These are phyloP conservation scores for Trichoderma sp. DNA, from an alignment of 2,329 filamentous ascomycete species.

Conservation along the genomic window DNA sequence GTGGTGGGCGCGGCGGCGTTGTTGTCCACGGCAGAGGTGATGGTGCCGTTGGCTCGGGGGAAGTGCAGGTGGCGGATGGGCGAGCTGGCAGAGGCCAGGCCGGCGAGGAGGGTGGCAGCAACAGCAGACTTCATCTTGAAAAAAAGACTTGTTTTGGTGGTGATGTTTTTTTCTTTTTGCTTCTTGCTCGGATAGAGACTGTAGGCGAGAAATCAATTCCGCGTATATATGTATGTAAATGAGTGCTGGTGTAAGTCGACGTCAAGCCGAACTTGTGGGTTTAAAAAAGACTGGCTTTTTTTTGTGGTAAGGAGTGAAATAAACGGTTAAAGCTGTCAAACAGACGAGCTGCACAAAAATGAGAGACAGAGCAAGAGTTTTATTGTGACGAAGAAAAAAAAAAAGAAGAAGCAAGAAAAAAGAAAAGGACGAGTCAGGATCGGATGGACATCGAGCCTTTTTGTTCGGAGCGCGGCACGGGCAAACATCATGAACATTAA, in stretches of 20 bases:
- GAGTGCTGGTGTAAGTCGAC: slow-evolving; percentile 28
- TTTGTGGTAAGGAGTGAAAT: slow-evolving; percentile 29
- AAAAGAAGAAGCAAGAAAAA: slow-evolving; percentile 28
- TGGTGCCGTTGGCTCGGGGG: slow-evolving; percentile 36
- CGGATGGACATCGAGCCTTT: slow-evolving; percentile 28
- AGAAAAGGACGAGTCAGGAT: slow-evolving; percentile 8
- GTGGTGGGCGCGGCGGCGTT: slow-evolving; percentile 42
- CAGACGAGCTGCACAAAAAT: slow-evolving; percentile 22
- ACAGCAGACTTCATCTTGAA: slow-evolving; percentile 28
- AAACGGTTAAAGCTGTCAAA: slow-evolving; percentile 13
- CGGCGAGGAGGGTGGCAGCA: slow-evolving; percentile 24
- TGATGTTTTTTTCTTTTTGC: neutral
- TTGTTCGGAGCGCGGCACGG: slow-evolving; percentile 24
- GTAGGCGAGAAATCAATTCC: slow-evolving; percentile 42
- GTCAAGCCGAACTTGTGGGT: slow-evolving; percentile 34
- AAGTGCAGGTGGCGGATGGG: slow-evolving; percentile 27
- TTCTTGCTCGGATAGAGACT: slow-evolving; percentile 17
- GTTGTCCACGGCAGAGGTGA: neutral
- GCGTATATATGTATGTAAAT: slow-evolving; percentile 34
- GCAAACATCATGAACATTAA: slow-evolving; percentile 8
- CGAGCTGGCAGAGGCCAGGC: slow-evolving; percentile 29
- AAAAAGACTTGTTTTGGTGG: neutral
- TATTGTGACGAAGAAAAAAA: slow-evolving; percentile 21
- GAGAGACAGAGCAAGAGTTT: slow-evolving; percentile 25
- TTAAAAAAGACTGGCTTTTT: slow-evolving; percentile 35